phyloP scores from a whole-genome alignment of 352 stramenopile genomes.

The Peronospora destructor region DNA sequence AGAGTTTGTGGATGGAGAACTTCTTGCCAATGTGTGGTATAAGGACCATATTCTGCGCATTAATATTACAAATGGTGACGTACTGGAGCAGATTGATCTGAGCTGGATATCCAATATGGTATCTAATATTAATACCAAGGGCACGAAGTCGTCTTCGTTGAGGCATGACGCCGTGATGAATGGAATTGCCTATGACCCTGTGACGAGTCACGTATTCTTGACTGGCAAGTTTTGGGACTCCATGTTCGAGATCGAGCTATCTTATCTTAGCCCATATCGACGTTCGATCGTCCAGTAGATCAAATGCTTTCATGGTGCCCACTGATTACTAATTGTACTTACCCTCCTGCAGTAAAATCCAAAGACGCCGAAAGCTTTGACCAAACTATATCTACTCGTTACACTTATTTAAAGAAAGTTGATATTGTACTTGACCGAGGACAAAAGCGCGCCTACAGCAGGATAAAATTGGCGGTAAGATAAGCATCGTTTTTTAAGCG shows the following conservation, averaged over 20 bases:
- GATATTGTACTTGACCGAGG: too few species aligned
- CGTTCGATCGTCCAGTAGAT: conserved; percentile 10
- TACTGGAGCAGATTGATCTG: conserved; percentile 71
- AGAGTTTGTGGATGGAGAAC: conserved; percentile 74
- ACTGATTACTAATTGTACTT: background rate
- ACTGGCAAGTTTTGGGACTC: conserved; percentile 83
- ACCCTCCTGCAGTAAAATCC: conserved; percentile 28
- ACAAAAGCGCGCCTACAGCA: too few species aligned
- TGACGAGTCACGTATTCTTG: conserved; percentile 54
- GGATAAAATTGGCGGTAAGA: too few species aligned
- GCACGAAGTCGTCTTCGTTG: conserved; percentile 34
- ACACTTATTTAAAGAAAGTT: too few species aligned
- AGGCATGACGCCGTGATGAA: conserved; percentile 81
- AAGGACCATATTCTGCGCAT: conserved; percentile 72
- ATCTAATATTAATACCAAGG: conserved; percentile 40
- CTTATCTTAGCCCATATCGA: conserved; percentile 29
- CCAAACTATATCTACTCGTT: background rate
- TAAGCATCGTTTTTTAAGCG: too few species aligned
- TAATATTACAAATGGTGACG: conserved; percentile 47
- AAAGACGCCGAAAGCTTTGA: background rate
- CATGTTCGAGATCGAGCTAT: conserved; percentile 77
- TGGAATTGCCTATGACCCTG: conserved; percentile 76
- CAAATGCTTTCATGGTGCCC: background rate
- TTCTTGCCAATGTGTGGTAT: conserved; percentile 87
- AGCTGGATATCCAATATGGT: conserved; percentile 56